These are phyloP conservation scores for Macrolepiota dolichaula DNA, from an alignment of 768 basidiomycete species.

Conservation along the genomic window DNA sequence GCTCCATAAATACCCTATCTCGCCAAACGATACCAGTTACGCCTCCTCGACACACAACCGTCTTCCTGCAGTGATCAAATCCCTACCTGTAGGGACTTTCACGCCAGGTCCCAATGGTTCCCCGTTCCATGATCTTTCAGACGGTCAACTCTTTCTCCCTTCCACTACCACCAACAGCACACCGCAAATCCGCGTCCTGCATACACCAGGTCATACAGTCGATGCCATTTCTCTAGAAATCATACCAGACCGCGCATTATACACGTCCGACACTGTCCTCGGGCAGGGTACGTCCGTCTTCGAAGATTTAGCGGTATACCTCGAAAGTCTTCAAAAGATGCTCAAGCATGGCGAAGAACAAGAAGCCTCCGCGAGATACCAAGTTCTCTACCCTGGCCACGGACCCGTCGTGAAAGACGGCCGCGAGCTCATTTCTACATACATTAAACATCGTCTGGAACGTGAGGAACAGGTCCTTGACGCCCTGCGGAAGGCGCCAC, in stretches of 20 bases:
- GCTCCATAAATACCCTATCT: conserved; percentile 68
- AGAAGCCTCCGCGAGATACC: conserved; percentile 26
- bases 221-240: conserved; percentile 82
- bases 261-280: conserved; percentile 89
- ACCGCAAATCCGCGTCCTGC: conserved; percentile 55
- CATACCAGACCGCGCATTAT: conserved; percentile 67
- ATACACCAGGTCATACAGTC: conserved; percentile 87
- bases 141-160: conserved; percentile 49
- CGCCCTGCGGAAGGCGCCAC: conserved; percentile 36
- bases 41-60: conserved; percentile 25
- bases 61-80: conserved; percentile 36
- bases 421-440: conserved; percentile 55
- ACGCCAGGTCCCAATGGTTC: conserved; percentile 38
- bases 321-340: conserved; percentile 60
- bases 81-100: conserved; percentile 43
- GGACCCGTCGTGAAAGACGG: conserved; percentile 75
- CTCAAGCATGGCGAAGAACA: conserved; percentile 35
- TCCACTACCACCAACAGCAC: conserved; percentile 18
- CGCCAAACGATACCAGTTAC: conserved; percentile 16
- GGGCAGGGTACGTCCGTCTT: conserved; percentile 91
- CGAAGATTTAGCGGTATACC: conserved; percentile 72
- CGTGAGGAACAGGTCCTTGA: conserved; percentile 77
- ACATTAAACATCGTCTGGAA: conserved; percentile 78
- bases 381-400: conserved; percentile 81
- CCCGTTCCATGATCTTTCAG: conserved; percentile 54